Evolutionary conservation across 2,329 filamentous ascomycete genomes (phyloP), one percentile per base, ranked within the genome.

Genomic region (Exophiala spinifera): DNA sequence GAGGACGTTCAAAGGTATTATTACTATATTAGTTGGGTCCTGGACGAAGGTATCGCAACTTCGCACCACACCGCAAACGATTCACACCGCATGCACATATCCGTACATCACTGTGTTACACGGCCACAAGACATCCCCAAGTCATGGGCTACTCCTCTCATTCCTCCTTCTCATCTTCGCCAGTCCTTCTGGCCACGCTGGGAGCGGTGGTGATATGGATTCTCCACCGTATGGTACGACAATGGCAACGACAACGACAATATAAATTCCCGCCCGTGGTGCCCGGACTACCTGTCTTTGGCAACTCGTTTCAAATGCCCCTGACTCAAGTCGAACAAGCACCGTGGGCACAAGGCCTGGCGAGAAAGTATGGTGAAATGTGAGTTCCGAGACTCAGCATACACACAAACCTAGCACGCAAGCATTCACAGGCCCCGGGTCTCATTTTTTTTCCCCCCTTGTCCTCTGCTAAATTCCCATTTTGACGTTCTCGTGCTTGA

Each of bases 221-320:
- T n/a, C 36, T 39, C 4, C 36, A 39, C 36, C 3, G 7, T 7
- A 19, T 15, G 4, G 14, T 19, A 5, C 36, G 14, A 39, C 5
- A 4, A 39, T 39, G 28, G 28, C 28, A 31, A 39, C 10, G 36
- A n/a, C 36, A 10, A 39, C 36, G 36, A 5, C 36, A 45, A 31
- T 60, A 60, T 49, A 60, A 51, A 42, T 36, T 60, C 2, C 57
- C 55, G 17, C 51, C 57, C 3, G 33, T 49, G 13, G 51, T 60
- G 11, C 57, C 57, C 5, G 57, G 57, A 2, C n/a, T 60, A 13
- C 57, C 57, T 3, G 31, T 60, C 5, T 53, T 60, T 25, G 57
- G 57, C n/a, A 60, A 60, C 39, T 57, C 57, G 4, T 57, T 57
- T 37, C 57, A 60, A 21, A 47, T 60, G 3, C 57, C 57, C 13